Conservation (phyloP, 2,329 filamentous ascomycete species). For the Rutstroemia sp. region DNA sequence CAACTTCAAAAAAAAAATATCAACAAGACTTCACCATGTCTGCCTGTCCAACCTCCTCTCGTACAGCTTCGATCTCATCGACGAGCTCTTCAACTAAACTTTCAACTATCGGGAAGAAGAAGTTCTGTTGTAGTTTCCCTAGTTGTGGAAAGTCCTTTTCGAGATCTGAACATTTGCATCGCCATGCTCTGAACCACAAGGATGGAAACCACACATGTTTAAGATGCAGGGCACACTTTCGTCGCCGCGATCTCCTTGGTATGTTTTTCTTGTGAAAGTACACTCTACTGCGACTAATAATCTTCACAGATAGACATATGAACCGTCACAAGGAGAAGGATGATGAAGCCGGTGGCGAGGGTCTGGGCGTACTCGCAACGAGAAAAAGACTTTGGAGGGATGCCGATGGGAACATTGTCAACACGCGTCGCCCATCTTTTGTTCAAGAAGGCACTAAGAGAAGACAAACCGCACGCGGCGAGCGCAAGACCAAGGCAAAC, state of each 20-base stretch:
- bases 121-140: constrained; percentile 34
- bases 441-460: constrained; percentile 23
- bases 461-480: constrained; percentile 16
- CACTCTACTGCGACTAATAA: constrained; percentile 7
- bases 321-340: constrained; percentile 39
- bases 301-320: constrained; percentile 43
- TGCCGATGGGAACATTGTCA: constrained; percentile 38
- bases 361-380: constrained; percentile 38
- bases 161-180: constrained; percentile 42
- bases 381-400: constrained; percentile 44
- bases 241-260: constrained; percentile 47
- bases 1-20: neutral
- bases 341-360: constrained; percentile 41
- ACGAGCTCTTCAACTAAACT: constrained; percentile 18
- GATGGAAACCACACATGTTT: constrained; percentile 42
- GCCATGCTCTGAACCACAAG: constrained; percentile 44
- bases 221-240: constrained; percentile 48
- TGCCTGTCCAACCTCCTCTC: constrained; percentile 21
- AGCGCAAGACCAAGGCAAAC: constrained; percentile 10
- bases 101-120: constrained; percentile 22
- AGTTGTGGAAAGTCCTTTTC: constrained; percentile 41
- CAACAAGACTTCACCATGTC: constrained; percentile 18
- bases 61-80: constrained; percentile 21
- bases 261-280: constrained; percentile 19
- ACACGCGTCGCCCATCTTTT: constrained; percentile 32